Conservation (phyloP, 2,329 filamentous ascomycete species). For the Periconia macrospinosa region DNA sequence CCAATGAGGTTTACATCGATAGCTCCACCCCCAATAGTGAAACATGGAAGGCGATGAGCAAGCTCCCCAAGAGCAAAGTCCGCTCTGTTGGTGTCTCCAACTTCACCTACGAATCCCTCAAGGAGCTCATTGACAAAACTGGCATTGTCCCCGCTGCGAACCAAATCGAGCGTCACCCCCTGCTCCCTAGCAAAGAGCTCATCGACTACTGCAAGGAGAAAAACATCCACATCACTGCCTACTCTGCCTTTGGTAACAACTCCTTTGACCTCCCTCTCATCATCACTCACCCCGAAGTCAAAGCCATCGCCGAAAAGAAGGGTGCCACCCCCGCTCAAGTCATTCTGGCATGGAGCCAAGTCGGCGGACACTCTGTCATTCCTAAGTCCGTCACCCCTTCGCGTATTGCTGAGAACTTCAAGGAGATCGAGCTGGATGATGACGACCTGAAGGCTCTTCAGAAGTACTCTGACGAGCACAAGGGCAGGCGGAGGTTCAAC, state of each 20-base stretch:
- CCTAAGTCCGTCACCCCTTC: conserved; percentile 31
- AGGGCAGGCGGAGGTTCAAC: conserved; percentile 28
- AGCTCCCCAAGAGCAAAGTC: conserved; percentile 42
- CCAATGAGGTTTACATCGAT: conserved; percentile 52
- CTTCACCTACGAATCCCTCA: conserved; percentile 44
- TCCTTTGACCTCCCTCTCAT: conserved; percentile 58
- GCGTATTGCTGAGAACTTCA: conserved; percentile 32
- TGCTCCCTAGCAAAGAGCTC: conserved; percentile 32
- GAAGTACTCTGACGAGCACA: conserved; percentile 56
- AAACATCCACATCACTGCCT: conserved; percentile 37
- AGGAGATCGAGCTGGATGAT: conserved; percentile 28
- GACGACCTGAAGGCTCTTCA: conserved; percentile 26
- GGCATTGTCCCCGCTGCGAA: conserved; percentile 31
- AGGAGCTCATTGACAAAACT: conserved; percentile 57
- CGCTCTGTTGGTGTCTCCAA: conserved; percentile 36
- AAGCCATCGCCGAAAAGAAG: conserved; percentile 64
- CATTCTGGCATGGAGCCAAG: conserved; percentile 85
- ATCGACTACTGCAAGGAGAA: conserved; percentile 32
- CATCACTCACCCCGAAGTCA: conserved; percentile 70
- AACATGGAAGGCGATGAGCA: conserved; percentile 44
- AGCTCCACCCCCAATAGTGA: conserved; percentile 31
- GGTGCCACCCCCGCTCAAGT: conserved; percentile 74
- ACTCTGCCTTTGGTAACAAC: conserved; percentile 48
- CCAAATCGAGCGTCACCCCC: conserved; percentile 36
- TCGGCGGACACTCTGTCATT: conserved; percentile 49